Conservation (phyloP, 306 rosid species). For the Lotus japonicus region DNA sequence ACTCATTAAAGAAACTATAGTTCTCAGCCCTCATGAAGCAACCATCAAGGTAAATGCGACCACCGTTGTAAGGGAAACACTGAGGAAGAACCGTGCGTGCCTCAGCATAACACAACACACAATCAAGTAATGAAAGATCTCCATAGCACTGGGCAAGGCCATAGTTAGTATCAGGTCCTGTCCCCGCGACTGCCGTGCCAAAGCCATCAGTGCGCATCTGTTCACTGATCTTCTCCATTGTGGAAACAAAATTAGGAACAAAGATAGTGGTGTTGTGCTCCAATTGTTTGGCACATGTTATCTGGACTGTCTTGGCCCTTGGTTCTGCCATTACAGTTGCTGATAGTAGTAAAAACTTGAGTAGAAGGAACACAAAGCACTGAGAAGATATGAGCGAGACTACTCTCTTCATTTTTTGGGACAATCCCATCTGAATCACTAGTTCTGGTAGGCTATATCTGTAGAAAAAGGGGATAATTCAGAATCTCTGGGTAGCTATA, state of each 20-base stretch:
- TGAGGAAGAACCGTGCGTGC: constrained; percentile 78
- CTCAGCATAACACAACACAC: constrained; percentile 77
- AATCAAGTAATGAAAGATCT: constrained; percentile 76
- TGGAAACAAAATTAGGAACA: constrained; percentile 70
- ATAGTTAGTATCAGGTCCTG: constrained; percentile 60
- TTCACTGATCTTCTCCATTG: constrained; percentile 66
- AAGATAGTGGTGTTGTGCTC: constrained; percentile 50
- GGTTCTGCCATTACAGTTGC: constrained; percentile 52
- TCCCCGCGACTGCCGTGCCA: constrained; percentile 61
- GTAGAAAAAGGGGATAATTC: neutral
- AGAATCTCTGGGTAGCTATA: neutral
- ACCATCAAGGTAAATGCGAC: constrained; percentile 78
- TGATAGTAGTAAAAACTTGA: constrained; percentile 20
- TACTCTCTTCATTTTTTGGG: constrained; percentile 34
- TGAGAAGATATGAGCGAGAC: constrained; percentile 3
- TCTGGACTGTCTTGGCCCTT: constrained; percentile 47
- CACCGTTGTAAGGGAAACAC: constrained; percentile 65
- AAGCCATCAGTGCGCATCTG: constrained; percentile 61
- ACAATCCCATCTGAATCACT: constrained; percentile 3
- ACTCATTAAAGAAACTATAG: constrained; percentile 65
- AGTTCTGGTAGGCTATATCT: constrained; percentile 11
- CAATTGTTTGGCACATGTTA: constrained; percentile 39
- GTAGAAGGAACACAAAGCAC: constrained; percentile 23
- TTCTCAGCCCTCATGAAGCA: constrained; percentile 93
- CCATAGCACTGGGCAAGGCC: constrained; percentile 94